A percentile compares a stretch with the other conserved stretches of the same genome.
Evolutionary conservation across 495 filamentous ascomycete genomes (phyloP).

Genomic region (Penicillium cataractarum): DNA sequence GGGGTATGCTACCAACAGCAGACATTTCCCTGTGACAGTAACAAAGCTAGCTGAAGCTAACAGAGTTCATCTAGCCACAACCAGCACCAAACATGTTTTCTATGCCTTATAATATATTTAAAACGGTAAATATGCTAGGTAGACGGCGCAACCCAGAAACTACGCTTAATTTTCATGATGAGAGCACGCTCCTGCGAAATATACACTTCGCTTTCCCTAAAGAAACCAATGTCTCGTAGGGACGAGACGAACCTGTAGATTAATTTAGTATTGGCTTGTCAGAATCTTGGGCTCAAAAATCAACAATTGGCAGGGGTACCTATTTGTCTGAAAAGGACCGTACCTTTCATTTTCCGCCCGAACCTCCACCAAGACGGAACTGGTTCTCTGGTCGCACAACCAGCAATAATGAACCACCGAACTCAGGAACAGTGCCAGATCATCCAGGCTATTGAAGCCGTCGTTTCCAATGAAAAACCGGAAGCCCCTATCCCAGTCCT

Average conservation of each 20-base stretch:
- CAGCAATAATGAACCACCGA: slow-evolving; percentile 11
- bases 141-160: slow-evolving; percentile 6
- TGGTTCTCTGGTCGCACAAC: slow-evolving; percentile 7
- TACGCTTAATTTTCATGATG: slow-evolving; percentile 9
- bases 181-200: slow-evolving; percentile 7
- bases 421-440: slow-evolving; percentile 5
- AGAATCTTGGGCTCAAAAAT: slow-evolving; percentile 1
- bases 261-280: slow-evolving; percentile 1
- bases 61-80: background rate
- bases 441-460: no score
- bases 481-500: slow-evolving; percentile 8
- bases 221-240: slow-evolving; percentile 8
- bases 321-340: background rate
- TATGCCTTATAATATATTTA: background rate
- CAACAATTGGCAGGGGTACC: background rate
- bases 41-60: slow-evolving; percentile 1
- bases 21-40: slow-evolving; percentile 1
- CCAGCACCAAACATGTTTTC: slow-evolving; percentile 1
- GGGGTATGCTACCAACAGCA: background rate
- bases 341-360: slow-evolving; percentile 7
- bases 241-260: slow-evolving; percentile 2
- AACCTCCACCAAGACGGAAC: slow-evolving; percentile 4
- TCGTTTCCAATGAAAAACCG: slow-evolving; percentile 10
- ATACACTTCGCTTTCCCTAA: slow-evolving; percentile 9
- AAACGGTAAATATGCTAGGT: background rate